A percentile compares a stretch with the other conserved stretches of the same genome.
Evolutionary conservation across 306 rosid genomes (phyloP).

Genomic region (Medicago ruthenica): DNA sequence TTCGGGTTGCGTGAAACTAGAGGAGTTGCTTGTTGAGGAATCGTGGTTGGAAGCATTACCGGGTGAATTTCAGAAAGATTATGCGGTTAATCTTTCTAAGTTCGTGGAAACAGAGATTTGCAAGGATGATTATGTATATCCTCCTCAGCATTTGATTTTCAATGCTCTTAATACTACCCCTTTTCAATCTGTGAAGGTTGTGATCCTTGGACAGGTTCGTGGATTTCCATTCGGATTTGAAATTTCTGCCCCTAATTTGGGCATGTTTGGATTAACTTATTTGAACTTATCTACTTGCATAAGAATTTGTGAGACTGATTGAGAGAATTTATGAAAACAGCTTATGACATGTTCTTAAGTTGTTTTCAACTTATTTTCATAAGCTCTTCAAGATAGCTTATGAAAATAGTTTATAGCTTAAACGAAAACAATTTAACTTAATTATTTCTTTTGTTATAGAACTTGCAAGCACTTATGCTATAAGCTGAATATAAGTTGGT

Average conservation of each 20-base stretch:
- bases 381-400: too few relatives aligned
- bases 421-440: too few relatives aligned
- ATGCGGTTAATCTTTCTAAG: conserved; percentile 64
- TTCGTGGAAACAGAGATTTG: conserved; percentile 68
- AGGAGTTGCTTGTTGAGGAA: conserved; percentile 77
- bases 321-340: too few relatives aligned
- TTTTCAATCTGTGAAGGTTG: conserved; percentile 75
- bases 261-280: too few relatives aligned
- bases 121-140: conserved; percentile 56
- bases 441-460: too few relatives aligned
- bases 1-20: conserved; percentile 52
- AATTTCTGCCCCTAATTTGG: background rate
- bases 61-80: conserved; percentile 75
- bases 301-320: too few relatives aligned
- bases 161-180: conserved; percentile 91
- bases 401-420: too few relatives aligned
- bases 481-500: too few relatives aligned
- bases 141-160: conserved; percentile 86
- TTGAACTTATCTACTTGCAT: too few relatives aligned
- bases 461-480: too few relatives aligned
- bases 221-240: background rate
- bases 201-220: conserved; percentile 78
- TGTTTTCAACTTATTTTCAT: too few relatives aligned
- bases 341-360: too few relatives aligned
- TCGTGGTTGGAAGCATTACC: conserved; percentile 79